Evolutionary conservation across 441 rosid genomes (phyloP).

Genomic region (Manihot esculenta): DNA sequence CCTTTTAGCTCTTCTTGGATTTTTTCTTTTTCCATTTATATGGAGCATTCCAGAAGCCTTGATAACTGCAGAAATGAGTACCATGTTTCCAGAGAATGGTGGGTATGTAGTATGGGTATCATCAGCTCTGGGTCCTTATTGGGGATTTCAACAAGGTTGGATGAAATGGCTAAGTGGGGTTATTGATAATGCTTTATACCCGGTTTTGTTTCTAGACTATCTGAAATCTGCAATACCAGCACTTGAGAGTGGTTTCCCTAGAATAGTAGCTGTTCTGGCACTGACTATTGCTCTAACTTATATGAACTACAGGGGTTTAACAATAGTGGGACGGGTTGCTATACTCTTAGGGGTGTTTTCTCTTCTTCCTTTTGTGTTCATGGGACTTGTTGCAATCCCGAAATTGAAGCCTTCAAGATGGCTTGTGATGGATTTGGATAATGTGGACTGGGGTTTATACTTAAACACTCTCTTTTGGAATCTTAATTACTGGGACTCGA

Average conservation of each 20-base stretch:
- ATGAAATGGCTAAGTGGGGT: conserved; percentile 83
- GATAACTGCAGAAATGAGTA: conserved; percentile 70
- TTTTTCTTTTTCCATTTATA: conserved; percentile 53
- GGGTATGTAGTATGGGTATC: conserved; percentile 77
- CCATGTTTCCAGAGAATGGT: conserved; percentile 69
- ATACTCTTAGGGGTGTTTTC: conserved; percentile 55
- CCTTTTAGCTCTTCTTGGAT: conserved; percentile 56
- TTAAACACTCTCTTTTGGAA: conserved; percentile 71
- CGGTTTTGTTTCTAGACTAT: conserved; percentile 62
- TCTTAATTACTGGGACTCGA: conserved; percentile 72
- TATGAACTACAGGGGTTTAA: conserved; percentile 58
- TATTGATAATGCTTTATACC: conserved; percentile 62
- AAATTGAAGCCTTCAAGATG: conserved; percentile 57
- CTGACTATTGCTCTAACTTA: conserved; percentile 51
- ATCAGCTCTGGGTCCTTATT: conserved; percentile 60
- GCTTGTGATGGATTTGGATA: conserved; percentile 42
- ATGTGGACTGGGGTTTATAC: conserved; percentile 54
- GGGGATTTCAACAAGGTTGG: conserved; percentile 84
- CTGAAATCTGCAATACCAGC: conserved; percentile 55
- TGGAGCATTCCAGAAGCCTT: conserved; percentile 79
- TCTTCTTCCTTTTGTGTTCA: conserved; percentile 55
- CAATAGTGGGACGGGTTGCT: conserved; percentile 62
- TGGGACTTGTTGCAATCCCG: conserved; percentile 60
- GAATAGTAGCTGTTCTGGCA: conserved; percentile 40
- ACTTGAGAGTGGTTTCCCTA: conserved; percentile 42